phyloP scores from a whole-genome alignment of 2,329 filamentous ascomycete species.

The Pseudogymnoascus sp. region DNA sequence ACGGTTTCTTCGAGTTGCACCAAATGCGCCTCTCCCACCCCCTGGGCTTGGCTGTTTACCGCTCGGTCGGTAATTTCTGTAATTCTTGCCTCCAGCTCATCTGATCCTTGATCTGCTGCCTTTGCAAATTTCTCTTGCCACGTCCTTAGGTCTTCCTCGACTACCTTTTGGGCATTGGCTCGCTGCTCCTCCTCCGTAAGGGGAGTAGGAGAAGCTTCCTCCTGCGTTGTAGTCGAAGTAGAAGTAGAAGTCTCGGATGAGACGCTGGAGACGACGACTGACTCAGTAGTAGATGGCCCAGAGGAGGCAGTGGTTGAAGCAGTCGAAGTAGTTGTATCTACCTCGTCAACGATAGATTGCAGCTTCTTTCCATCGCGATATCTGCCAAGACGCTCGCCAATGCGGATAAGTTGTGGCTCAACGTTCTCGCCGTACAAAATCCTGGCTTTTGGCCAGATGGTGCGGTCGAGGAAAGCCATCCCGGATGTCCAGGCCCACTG shows the following conservation, averaged over 20 bases:
- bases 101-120: constrained; percentile 75
- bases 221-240: constrained; percentile 15
- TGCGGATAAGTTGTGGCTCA: constrained; percentile 87
- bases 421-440: constrained; percentile 84
- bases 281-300: constrained; percentile 16
- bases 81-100: constrained; percentile 54
- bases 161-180: constrained; percentile 53
- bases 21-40: constrained; percentile 57
- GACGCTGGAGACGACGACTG: constrained; percentile 12
- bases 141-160: constrained; percentile 66
- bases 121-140: constrained; percentile 87
- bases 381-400: constrained; percentile 77
- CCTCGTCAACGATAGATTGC: constrained; percentile 47
- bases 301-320: constrained; percentile 22
- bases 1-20: constrained; percentile 59
- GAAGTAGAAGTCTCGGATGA: constrained; percentile 1
- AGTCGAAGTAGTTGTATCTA: constrained; percentile 32
- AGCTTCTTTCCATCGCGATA: constrained; percentile 56
- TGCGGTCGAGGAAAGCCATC: constrained; percentile 62
- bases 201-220: constrained; percentile 24
- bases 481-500: constrained; percentile 62
- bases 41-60: constrained; percentile 55
- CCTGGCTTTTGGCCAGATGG: constrained; percentile 72
- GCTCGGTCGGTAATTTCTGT: constrained; percentile 63
- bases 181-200: constrained; percentile 42